A percentile compares a stretch with the other conserved stretches of the same genome.
phyloP scores from a whole-genome alignment of 352 stramenopile genomes.

The Globisporangium middletonii region DNA sequence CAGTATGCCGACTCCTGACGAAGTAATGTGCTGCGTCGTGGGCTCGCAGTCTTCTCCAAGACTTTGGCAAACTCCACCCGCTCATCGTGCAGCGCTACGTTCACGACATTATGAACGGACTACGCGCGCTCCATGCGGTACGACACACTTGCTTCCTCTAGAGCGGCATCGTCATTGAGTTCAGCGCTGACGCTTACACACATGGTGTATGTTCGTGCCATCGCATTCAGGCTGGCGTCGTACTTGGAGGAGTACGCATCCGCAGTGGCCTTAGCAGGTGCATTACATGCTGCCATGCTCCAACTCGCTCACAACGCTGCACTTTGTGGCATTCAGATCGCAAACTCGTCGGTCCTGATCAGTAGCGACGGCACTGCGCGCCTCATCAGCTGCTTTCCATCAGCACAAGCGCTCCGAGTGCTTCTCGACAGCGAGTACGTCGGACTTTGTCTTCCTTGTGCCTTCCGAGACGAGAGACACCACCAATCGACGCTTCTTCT shows the following conservation, averaged over 20 bases:
- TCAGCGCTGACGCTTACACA: neutral
- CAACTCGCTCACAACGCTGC: neutral
- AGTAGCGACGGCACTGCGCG: constrained; percentile 4
- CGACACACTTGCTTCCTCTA: neutral
- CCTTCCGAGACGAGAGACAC: no score
- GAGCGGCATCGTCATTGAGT: no score
- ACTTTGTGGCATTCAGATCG: neutral
- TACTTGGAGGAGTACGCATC: constrained; percentile 20
- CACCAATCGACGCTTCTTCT: no score
- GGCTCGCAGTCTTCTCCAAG: constrained; percentile 9
- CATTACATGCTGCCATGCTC: neutral
- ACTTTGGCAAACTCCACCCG: constrained; percentile 32
- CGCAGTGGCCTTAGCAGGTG: neutral
- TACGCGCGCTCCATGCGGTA: constrained; percentile 34
- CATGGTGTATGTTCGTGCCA: neutral
- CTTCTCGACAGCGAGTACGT: constrained; percentile 7
- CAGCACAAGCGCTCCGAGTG: neutral
- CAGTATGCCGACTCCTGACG: no score
- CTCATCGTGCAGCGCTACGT: constrained; percentile 29
- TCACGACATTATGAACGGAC: constrained; percentile 18
- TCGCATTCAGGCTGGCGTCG: constrained; percentile 7
- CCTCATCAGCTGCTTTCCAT: constrained; percentile 1
- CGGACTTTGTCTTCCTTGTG: no score
- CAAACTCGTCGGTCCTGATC: constrained; percentile 10
- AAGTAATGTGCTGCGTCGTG: neutral